These are phyloP conservation scores for Lepraria neglecta DNA, from an alignment of 495 filamentous ascomycete species.

Conservation along the genomic window DNA sequence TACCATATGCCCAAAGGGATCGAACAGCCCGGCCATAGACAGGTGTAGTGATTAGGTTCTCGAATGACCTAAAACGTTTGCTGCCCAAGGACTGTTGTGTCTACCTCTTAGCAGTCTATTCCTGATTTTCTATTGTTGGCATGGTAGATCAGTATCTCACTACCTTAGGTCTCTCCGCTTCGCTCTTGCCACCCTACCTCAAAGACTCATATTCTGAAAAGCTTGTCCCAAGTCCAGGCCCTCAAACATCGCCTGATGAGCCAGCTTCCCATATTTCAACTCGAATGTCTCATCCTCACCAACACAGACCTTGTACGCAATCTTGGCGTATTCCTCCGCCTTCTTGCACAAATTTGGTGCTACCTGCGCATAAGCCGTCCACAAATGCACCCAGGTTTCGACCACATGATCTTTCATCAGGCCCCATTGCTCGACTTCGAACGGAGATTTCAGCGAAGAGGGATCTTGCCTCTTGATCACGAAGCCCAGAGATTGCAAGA, in stretches of 20 bases:
- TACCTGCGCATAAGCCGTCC: constrained; percentile 28
- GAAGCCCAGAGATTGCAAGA: constrained; percentile 39
- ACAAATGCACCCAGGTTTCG: constrained; percentile 36
- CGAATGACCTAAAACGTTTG: too few relatives aligned
- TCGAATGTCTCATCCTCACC: constrained; percentile 43
- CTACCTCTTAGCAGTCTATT: too few relatives aligned
- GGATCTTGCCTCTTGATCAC: constrained; percentile 30
- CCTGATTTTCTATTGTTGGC: too few relatives aligned
- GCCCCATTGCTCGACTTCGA: constrained; percentile 43
- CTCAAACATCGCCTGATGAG: neutral
- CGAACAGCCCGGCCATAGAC: too few relatives aligned
- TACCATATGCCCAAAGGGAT: too few relatives aligned
- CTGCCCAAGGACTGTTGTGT: too few relatives aligned
- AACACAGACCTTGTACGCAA: constrained; percentile 37
- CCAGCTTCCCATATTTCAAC: constrained; percentile 25
- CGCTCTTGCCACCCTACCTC: too few relatives aligned
- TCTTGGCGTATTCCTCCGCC: constrained; percentile 34
- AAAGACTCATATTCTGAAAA: neutral
- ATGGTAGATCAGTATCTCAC: too few relatives aligned
- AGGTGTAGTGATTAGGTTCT: too few relatives aligned
- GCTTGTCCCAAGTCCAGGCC: neutral
- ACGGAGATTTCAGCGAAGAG: neutral
- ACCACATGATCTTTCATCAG: constrained; percentile 30
- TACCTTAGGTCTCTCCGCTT: too few relatives aligned
- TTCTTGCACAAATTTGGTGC: constrained; percentile 29